Percentiles rank a stretch among this genome's conserved stretches.
phyloP scores from a whole-genome alignment of 345 rosid species.

The Kandelia obovata region DNA sequence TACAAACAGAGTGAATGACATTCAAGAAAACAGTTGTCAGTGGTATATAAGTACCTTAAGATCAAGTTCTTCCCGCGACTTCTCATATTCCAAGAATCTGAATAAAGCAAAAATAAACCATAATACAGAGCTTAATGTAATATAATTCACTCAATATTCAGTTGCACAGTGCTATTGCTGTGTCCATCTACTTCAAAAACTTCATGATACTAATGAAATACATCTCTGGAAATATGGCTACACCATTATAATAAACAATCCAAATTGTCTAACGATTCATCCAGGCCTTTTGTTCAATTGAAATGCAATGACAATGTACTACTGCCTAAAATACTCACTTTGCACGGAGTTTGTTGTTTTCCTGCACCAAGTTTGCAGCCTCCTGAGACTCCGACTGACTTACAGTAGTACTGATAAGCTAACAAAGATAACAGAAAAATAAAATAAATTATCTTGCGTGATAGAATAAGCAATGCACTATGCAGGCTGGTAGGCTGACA shows the following conservation, averaged over 20 bases:
- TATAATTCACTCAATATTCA: not conserved
- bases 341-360: constrained; percentile 59
- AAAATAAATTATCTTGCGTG: not conserved
- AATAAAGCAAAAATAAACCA: constrained; percentile 3
- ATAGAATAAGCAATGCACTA: not conserved
- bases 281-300: not conserved
- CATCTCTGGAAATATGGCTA: not conserved
- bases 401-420: constrained; percentile 26
- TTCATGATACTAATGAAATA: not conserved
- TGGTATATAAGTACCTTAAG: constrained; percentile 46
- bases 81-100: constrained; percentile 71
- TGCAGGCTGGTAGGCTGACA: not conserved
- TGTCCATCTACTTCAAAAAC: too few species aligned
- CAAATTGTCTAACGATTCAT: not conserved
- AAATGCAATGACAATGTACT: not conserved
- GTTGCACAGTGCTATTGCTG: too few species aligned
- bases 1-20: not conserved
- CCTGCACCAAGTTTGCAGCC: constrained; percentile 46
- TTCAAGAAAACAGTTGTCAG: not conserved
- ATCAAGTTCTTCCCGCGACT: constrained; percentile 48
- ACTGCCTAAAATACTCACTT: constrained; percentile 42
- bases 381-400: constrained; percentile 33
- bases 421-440: constrained; percentile 3
- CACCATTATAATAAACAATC: not conserved
- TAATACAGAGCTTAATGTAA: too few species aligned